phyloP scores from a whole-genome alignment of 2,329 filamentous ascomycete genomes.

The Phyllosticta citrichinensis region DNA sequence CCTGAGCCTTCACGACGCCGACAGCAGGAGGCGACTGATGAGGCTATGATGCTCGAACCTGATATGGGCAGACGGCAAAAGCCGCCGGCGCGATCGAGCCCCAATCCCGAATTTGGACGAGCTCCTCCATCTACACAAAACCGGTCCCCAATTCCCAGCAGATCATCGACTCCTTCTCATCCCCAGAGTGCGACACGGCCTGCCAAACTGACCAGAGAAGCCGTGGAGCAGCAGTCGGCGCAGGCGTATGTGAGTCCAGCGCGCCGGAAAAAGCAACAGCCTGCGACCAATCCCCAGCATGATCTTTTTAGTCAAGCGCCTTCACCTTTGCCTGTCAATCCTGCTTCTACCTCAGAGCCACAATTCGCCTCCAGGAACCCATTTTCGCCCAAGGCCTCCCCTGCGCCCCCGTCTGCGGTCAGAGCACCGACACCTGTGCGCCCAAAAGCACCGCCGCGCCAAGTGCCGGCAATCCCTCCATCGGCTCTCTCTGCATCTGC shows the following conservation, averaged over 20 bases:
- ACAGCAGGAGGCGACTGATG: constrained; percentile 31
- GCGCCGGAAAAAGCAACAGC: constrained; percentile 60
- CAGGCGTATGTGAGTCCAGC: constrained; percentile 84
- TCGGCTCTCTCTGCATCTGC: constrained; percentile 65
- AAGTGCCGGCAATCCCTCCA: constrained; percentile 57
- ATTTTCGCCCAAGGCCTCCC: constrained; percentile 23
- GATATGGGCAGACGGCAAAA: constrained; percentile 47
- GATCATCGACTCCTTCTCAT: neutral
- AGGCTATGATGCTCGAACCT: constrained; percentile 68
- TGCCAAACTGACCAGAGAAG: constrained; percentile 57
- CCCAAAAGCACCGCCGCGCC: constrained; percentile 43
- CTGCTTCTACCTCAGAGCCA: constrained; percentile 21
- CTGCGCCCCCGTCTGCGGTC: constrained; percentile 14
- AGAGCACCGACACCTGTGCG: constrained; percentile 30
- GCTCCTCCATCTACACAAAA: neutral
- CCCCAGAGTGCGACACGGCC: neutral
- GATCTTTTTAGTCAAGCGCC: constrained; percentile 43
- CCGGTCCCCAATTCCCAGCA: constrained; percentile 13
- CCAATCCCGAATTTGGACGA: neutral
- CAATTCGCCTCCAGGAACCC: constrained; percentile 30
- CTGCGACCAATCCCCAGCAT: constrained; percentile 29
- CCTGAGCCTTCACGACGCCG: constrained; percentile 9
- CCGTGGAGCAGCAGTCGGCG: constrained; percentile 67
- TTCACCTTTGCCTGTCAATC: constrained; percentile 30
- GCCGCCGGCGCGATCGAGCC: constrained; percentile 13